Base-by-base conservation (phyloP, 2,329 filamentous ascomycete genomes). In the Paraconiothyrium brasiliense region DNA sequence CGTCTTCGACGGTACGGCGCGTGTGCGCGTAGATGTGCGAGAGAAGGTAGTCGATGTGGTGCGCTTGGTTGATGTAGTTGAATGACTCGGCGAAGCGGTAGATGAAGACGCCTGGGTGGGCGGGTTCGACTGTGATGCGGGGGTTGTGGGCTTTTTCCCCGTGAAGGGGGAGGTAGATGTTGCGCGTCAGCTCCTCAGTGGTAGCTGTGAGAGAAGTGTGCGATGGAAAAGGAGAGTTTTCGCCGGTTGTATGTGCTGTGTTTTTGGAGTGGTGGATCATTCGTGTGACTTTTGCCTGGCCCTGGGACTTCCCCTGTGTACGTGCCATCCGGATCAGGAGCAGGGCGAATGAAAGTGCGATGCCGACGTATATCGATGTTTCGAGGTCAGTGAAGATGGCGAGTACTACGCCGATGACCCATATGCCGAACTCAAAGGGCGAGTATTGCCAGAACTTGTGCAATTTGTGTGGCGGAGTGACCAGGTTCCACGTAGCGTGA, bases 381-480 rank as follows among this genome's bases (percentile, higher is more conserved):
- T 97, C 94, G 63, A 98, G 97, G 20, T 85, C 87, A 3, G 87
- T 84, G 80, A 97, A 97, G 54, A 97, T 79, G 0, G 92, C 96
- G 59, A 97, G 90, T 49, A 97, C 79, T 0, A 97, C 93, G 76
- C 94, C 94, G 20, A 91, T 86, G 70, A 97, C 92, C 84, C 97
- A 97, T 74, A 97, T 93, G 58, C 95, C 71, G 0, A 95, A 90
- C 75, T 98, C 94, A 1, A 97, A 77, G 0, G 94, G 94, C 0
- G 92, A 94, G 13, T 97, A 90, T 43, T 89, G 87, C 93, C 94
- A 97, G 81, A 97, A 97, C 73, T 94, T 91, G 77, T 97, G 95
- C 14, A 97, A 85, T 0, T 90, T 93, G 75, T 94, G 92, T 4
- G 94, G 94, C 0, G 92, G 89, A 0, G 93, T 97, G 75, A 97